Evolutionary conservation across 192 early-diverging fungal species (phyloP).

Genomic region (Spizellomyces punctatus): DNA sequence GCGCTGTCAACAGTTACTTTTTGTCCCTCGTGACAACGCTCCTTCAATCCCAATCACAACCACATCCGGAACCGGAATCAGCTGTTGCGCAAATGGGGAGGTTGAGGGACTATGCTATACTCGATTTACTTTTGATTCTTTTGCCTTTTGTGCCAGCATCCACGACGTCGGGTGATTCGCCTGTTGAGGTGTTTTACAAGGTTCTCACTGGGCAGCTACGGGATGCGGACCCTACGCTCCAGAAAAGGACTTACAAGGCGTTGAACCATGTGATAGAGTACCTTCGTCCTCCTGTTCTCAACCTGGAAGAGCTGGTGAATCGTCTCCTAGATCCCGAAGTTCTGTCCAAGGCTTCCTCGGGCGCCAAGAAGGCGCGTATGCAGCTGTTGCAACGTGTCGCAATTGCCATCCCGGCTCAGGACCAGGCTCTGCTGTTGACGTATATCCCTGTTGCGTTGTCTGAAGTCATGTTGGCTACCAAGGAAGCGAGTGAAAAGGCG

Average conservation of each 20-base stretch:
- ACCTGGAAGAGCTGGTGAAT: conserved; percentile 59
- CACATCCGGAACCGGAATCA: conserved; percentile 63
- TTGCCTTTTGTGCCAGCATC: conserved; percentile 61
- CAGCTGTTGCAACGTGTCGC: conserved; percentile 66
- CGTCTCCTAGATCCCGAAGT: conserved; percentile 71
- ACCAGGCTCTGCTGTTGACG: conserved; percentile 62
- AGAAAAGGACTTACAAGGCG: conserved; percentile 96
- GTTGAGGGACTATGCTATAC: conserved; percentile 81
- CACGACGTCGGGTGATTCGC: conserved; percentile 43
- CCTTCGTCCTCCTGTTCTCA: conserved; percentile 33
- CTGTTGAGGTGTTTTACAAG: conserved; percentile 46
- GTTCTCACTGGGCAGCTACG: conserved; percentile 58
- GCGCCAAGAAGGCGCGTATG: conserved; percentile 84
- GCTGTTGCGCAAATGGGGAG: conserved; percentile 57
- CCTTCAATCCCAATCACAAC: conserved; percentile 41
- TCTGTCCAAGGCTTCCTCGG: conserved; percentile 59
- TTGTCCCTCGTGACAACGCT: conserved; percentile 51
- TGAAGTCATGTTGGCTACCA: conserved; percentile 90
- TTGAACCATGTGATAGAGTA: conserved; percentile 60
- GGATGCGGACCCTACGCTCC: conserved; percentile 72
- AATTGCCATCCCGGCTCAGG: conserved; percentile 60
- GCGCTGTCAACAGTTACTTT: conserved; percentile 52
- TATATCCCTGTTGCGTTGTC: conserved; percentile 86
- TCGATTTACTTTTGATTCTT: conserved; percentile 84
- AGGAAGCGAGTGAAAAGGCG: conserved; percentile 90